Base-by-base conservation (phyloP, 148 eudicot genomes). In the Bassia scoparia region DNA sequence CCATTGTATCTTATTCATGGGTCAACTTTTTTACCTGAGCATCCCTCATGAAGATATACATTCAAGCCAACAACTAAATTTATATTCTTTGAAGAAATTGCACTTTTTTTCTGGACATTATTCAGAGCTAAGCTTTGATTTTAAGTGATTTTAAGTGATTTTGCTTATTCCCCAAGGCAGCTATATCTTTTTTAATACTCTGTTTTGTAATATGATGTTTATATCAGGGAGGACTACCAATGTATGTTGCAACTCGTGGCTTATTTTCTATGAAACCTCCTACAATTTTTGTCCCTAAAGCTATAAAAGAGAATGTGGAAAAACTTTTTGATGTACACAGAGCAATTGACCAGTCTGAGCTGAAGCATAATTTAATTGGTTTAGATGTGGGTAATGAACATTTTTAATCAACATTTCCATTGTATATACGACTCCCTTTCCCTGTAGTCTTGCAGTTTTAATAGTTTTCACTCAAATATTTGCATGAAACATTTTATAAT, bases 221-320 rank as follows among this genome's bases (percentile, higher is more conserved):
- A 41, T 82, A 30, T 46, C 66, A 94, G 97, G 98, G 98, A 66
- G 97, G 97, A 38, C 74, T 94, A 31, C 98, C 98, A 1, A 94
- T 94, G 97, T 94, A 91, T 83, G 97, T 94, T 77, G 96, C 97
- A 69, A 89, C 96, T 30, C 98, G 98, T 69, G 97, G 93, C 69
- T 78, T 94, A 44, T 88, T 83, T 55, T 84, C 86, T 68, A 85
- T 94, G 98, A 81, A 78, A 69, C 97, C 98, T 56, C 98, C 98
- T 8, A 91, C 97, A 8, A 82, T 94, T 80, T 71, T 94, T 80
- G 92, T 94, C 56, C 97, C 98, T 67, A 87, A 78, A 76, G 79
- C 77, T 30, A 81, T 94, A 58, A 87, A 82, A 81, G 90, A 83
- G 66, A 67, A 73, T 66, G 97, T 94, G 14, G 88, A 94, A 75